phyloP scores from a whole-genome alignment of 345 rosid species.

The Camelina hispida region DNA sequence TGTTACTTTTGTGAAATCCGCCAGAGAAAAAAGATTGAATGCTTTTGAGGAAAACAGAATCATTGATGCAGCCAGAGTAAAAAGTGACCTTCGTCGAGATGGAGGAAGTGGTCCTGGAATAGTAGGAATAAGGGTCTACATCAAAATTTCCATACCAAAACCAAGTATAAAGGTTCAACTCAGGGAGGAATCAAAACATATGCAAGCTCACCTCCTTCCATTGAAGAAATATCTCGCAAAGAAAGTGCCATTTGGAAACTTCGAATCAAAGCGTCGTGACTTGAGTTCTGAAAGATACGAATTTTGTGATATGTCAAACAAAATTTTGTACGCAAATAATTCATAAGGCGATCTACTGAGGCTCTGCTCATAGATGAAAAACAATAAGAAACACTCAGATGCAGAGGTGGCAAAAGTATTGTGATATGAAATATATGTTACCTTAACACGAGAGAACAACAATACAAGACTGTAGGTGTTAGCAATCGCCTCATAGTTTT shows the following conservation, averaged over 20 bases:
- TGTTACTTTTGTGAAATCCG: constrained; percentile 53
- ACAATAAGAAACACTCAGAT: constrained; percentile 18
- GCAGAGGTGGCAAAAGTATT: constrained; percentile 19
- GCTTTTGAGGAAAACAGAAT: constrained; percentile 85
- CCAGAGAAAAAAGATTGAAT: constrained; percentile 62
- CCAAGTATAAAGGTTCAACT: constrained; percentile 11
- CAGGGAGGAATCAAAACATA: constrained; percentile 8
- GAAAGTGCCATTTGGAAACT: constrained; percentile 96
- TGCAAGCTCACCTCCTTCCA: constrained; percentile 68
- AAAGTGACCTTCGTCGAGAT: constrained; percentile 81
- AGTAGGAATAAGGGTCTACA: constrained; percentile 16
- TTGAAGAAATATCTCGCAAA: constrained; percentile 75
- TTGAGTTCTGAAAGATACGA: constrained; percentile 71
- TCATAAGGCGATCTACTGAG: not conserved
- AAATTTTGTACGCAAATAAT: not conserved
- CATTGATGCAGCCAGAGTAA: constrained; percentile 85
- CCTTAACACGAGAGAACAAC: constrained; percentile 94
- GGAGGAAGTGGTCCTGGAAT: constrained; percentile 81
- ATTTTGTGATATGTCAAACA: constrained; percentile 10
- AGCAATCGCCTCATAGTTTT: constrained; percentile 92
- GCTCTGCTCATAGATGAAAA: constrained; percentile 17
- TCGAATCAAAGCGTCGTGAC: constrained; percentile 72
- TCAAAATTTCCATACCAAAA: constrained; percentile 21
- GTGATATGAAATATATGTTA: constrained; percentile 38
- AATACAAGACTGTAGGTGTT: constrained; percentile 87